A percentile compares a stretch with the other conserved stretches of the same genome.
phyloP scores from a whole-genome alignment of 148 eudicot genomes.

The Rhododendron henanense region DNA sequence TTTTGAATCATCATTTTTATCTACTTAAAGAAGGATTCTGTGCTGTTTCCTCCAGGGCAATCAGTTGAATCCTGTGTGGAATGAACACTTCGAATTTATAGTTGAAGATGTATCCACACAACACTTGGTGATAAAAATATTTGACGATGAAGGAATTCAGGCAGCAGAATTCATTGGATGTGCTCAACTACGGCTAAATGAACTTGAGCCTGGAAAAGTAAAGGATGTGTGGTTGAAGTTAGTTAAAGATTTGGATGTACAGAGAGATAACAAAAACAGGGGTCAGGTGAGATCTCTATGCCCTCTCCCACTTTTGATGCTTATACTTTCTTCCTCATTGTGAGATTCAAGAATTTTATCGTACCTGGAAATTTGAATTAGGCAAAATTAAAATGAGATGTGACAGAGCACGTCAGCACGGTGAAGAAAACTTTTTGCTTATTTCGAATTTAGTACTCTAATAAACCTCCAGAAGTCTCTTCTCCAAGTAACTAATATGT shows the following conservation, averaged over 20 bases:
- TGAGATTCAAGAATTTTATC: not conserved
- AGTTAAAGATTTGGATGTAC: slow-evolving; percentile 90
- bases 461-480: not conserved
- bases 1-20: slow-evolving; percentile 6
- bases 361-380: not conserved
- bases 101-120: slow-evolving; percentile 92
- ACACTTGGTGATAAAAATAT: slow-evolving; percentile 76
- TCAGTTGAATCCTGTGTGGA: slow-evolving; percentile 94
- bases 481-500: not conserved
- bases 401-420: not conserved
- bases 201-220: slow-evolving; percentile 93
- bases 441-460: not conserved
- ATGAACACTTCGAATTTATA: slow-evolving; percentile 88
- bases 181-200: slow-evolving; percentile 66
- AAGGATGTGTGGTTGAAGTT: slow-evolving; percentile 90
- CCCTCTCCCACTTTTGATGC: not conserved
- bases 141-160: slow-evolving; percentile 94
- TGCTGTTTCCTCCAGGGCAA: slow-evolving; percentile 51
- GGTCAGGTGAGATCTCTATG: slow-evolving; percentile 63
- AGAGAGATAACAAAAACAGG: slow-evolving; percentile 86
- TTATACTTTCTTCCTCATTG: not conserved
- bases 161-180: slow-evolving; percentile 84
- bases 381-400: not conserved
- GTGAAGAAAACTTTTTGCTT: not conserved
- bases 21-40: not conserved